phyloP scores from a whole-genome alignment of 768 basidiomycete genomes.

The Strobilomyces echinocephalus region DNA sequence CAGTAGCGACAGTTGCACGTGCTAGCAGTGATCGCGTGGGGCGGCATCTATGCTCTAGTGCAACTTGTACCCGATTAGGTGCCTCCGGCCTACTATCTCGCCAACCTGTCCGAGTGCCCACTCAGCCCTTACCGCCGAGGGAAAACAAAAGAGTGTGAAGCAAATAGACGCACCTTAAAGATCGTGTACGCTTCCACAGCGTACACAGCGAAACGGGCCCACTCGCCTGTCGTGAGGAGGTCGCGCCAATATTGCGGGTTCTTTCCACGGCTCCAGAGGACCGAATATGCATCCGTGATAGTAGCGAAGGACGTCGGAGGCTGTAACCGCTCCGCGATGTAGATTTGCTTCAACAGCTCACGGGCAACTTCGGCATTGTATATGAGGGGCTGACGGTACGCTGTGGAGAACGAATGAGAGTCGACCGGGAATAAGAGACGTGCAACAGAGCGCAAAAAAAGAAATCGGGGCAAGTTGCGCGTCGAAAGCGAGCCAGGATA shows the following conservation, averaged over 20 bases:
- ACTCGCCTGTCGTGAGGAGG: slow-evolving; percentile 57
- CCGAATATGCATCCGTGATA: slow-evolving; percentile 55
- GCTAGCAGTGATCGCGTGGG: background rate
- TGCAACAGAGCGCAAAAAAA: background rate
- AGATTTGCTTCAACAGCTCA: slow-evolving; percentile 73
- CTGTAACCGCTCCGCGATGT: slow-evolving; percentile 54
- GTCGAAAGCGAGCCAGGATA: background rate
- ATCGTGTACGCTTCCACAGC: slow-evolving; percentile 86
- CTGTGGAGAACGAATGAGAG: slow-evolving; percentile 29
- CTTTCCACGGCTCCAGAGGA: slow-evolving; percentile 58
- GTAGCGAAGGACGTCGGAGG: slow-evolving; percentile 59
- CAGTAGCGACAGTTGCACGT: background rate
- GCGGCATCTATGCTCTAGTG: slow-evolving; percentile 35
- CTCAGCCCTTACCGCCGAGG: background rate
- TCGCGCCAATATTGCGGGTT: slow-evolving; percentile 59
- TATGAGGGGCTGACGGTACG: slow-evolving; percentile 69
- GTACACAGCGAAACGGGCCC: slow-evolving; percentile 65
- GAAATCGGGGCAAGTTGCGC: background rate
- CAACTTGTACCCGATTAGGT: slow-evolving; percentile 73
- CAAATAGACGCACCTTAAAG: slow-evolving; percentile 58
- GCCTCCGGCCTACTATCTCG: slow-evolving; percentile 80
- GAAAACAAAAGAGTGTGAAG: background rate
- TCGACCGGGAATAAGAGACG: background rate
- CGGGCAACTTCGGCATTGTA: slow-evolving; percentile 78
- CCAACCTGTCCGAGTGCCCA: slow-evolving; percentile 52